Evolutionary conservation across 805 yeast genomes (phyloP).

Genomic region (Teunomyces tritomae): DNA sequence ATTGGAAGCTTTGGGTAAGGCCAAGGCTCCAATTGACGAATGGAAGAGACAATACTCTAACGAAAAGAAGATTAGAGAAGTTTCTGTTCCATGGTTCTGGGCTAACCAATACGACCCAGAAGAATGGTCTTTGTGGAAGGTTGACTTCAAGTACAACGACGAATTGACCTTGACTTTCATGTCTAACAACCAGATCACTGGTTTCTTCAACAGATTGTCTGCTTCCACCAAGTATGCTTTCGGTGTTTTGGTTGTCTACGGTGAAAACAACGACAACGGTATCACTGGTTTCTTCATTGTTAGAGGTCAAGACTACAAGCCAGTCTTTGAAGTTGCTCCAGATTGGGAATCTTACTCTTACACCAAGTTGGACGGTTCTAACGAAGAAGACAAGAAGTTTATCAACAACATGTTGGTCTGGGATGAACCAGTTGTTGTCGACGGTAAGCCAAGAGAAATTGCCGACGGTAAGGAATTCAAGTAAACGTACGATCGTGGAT

Average conservation of each 20-base stretch:
- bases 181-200: constrained; percentile 98
- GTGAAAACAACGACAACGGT: constrained; percentile 98
- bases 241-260: constrained; percentile 92
- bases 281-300: constrained; percentile 91
- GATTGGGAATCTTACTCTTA: constrained; percentile 95
- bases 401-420: constrained; percentile 94
- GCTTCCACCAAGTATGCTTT: constrained; percentile 93
- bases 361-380: constrained; percentile 78
- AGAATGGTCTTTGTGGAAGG: constrained; percentile 95
- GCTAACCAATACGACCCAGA: constrained; percentile 78
- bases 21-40: constrained; percentile 73
- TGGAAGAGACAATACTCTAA: constrained; percentile 97
- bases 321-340: constrained; percentile 98
- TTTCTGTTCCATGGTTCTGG: constrained; percentile 98
- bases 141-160: constrained; percentile 95
- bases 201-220: constrained; percentile 92
- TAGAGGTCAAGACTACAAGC: constrained; percentile 87
- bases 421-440: constrained; percentile 86
- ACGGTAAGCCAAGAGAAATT: constrained; percentile 82
- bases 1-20: constrained; percentile 75
- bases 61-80: constrained; percentile 86
- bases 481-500: constrained; percentile 37
- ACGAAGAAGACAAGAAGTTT: constrained; percentile 73
- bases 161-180: constrained; percentile 95
- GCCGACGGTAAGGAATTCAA: constrained; percentile 98